A percentile compares a stretch with the other conserved stretches of the same genome.
These are phyloP conservation scores for Rugosomyces carneus DNA, from an alignment of 1,284 basidiomycete species.

Conservation along the genomic window DNA sequence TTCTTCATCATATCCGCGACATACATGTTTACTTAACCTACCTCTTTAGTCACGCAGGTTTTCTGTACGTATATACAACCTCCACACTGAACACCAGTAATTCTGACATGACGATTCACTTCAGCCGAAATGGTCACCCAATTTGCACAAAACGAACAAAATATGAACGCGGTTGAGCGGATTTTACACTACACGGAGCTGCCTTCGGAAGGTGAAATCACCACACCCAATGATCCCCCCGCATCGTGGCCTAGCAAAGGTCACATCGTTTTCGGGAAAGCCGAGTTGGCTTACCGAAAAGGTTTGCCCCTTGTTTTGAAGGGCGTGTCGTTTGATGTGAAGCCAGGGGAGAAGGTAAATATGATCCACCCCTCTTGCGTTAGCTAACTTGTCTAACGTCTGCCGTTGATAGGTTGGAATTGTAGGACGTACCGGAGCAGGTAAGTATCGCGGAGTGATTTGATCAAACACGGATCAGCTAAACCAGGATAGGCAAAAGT, in stretches of 20 bases:
- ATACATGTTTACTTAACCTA: conserved; percentile 2
- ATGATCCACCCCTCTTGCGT: neutral
- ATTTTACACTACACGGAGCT: conserved; percentile 54
- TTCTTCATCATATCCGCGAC: neutral
- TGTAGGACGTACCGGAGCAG: conserved; percentile 72
- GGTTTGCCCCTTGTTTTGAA: conserved; percentile 72
- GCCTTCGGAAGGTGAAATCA: conserved; percentile 38
- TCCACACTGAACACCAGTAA: neutral
- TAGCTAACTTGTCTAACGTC: neutral
- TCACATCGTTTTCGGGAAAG: conserved; percentile 51
- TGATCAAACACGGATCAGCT: no score
- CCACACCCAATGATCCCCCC: conserved; percentile 45
- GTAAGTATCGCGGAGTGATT: conserved; percentile 26
- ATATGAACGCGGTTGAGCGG: conserved; percentile 71
- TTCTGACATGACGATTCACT: conserved; percentile 5
- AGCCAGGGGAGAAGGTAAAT: conserved; percentile 62
- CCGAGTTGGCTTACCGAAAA: conserved; percentile 62
- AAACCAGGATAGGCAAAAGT: conserved; percentile 51
- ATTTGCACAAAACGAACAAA: conserved; percentile 58
- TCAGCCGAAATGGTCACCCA: conserved; percentile 50
- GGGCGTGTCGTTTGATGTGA: conserved; percentile 55
- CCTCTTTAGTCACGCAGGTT: conserved; percentile 43
- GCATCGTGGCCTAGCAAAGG: conserved; percentile 65
- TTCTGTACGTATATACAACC: conserved; percentile 37
- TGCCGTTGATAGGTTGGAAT: conserved; percentile 53